These are phyloP conservation scores for Atkinsonella texensis DNA, from an alignment of 2,329 filamentous ascomycete genomes.

Conservation along the genomic window DNA sequence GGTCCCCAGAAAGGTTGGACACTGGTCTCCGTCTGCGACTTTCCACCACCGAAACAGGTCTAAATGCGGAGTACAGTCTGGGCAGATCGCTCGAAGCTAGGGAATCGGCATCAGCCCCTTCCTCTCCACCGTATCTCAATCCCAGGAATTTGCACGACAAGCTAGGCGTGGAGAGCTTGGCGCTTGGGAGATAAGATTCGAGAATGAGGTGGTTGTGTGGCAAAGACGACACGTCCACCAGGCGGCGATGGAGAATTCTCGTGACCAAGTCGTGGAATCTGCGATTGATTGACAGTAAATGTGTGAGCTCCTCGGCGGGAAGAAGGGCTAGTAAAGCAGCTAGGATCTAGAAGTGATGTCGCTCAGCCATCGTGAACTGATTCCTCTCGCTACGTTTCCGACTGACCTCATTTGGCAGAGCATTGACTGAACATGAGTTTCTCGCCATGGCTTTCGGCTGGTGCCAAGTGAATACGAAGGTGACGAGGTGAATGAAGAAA, in stretches of 20 bases:
- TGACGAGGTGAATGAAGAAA: too few species aligned
- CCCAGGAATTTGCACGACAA: conserved; percentile 54
- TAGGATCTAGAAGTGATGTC: not conserved
- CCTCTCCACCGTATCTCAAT: conserved; percentile 27
- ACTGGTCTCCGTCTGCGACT: conserved; percentile 8
- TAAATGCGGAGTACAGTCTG: conserved; percentile 58
- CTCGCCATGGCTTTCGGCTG: not conserved
- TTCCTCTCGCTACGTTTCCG: not conserved
- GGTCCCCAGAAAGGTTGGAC: not conserved
- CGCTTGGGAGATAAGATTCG: conserved; percentile 66
- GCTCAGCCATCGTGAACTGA: not conserved
- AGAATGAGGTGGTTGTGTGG: conserved; percentile 51
- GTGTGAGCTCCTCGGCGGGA: conserved; percentile 39
- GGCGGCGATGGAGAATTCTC: conserved; percentile 51
- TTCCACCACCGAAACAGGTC: conserved; percentile 47
- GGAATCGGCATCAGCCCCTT: conserved; percentile 2
- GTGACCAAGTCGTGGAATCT: conserved; percentile 52
- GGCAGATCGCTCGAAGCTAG: conserved; percentile 29
- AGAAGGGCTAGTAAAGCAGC: conserved; percentile 28
- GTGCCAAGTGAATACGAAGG: not conserved
- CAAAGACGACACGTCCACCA: conserved; percentile 28
- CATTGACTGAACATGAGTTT: not conserved
- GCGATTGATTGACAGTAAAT: conserved; percentile 44
- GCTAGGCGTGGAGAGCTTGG: conserved; percentile 55
- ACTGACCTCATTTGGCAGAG: conserved; percentile 1